phyloP scores from a whole-genome alignment of 2,329 filamentous ascomycete species.

The Scedosporium boydii region DNA sequence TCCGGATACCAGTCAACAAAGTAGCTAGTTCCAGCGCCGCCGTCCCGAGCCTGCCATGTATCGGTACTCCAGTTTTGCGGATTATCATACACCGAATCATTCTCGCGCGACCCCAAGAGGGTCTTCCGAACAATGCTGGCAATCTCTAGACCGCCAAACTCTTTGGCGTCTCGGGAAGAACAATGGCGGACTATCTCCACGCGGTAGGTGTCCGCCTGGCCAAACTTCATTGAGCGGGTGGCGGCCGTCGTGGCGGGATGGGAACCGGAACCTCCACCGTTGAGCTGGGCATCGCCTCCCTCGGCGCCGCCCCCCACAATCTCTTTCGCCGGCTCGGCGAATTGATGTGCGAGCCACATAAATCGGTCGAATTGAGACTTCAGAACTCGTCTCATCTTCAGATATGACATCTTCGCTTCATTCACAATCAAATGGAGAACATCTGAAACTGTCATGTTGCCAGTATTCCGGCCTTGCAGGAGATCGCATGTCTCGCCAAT shows the following conservation, averaged over 20 bases:
- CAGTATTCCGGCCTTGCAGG: not conserved
- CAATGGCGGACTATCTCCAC: not conserved
- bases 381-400: constrained; percentile 7
- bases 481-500: not conserved
- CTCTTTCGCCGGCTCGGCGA: not conserved
- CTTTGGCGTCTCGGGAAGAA: not conserved
- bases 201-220: not conserved
- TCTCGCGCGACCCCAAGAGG: not conserved
- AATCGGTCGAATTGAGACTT: constrained; percentile 13
- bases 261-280: not conserved
- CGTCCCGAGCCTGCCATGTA: not conserved
- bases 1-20: constrained; percentile 3
- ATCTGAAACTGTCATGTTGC: not conserved
- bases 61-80: not conserved
- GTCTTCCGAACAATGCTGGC: not conserved
- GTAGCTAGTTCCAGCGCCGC: not conserved
- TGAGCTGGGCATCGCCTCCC: not conserved
- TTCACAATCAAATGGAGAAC: not conserved
- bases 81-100: not conserved
- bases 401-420: not conserved
- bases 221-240: not conserved
- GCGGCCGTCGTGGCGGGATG: not conserved
- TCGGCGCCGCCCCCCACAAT: not conserved
- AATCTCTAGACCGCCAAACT: not conserved
- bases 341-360: constrained; percentile 11